Evolutionary conservation across 2,329 filamentous ascomycete genomes (phyloP), one percentile per base, ranked within the genome.

Genomic region (Aschersonia sp.): DNA sequence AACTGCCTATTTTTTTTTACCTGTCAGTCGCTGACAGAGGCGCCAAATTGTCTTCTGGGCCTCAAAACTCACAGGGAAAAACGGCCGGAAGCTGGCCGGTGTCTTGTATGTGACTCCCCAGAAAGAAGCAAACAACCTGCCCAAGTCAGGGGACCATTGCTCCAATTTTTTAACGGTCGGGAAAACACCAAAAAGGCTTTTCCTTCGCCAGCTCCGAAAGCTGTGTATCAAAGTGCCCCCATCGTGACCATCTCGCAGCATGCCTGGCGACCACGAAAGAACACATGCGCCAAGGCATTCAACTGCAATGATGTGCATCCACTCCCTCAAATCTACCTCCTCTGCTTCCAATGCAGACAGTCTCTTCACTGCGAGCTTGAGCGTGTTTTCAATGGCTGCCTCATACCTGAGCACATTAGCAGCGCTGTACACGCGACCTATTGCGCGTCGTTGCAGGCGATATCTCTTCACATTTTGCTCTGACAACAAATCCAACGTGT

Each of bases 301-400:
- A 31, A 77, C 71, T 1, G 65, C 67, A 20, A 74, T 61, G 48
- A 77, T 75, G 57, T 77, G 73, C 72, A 76, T 76, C 73, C 73
- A 77, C 47, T 74, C 68, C 46, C 70, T 71, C 20, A 77, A 54
- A 48, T 75, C 70, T 4, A 76, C 54, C 31, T 67, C 61, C 1
- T 56, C 53, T 0, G 69, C 70, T 0, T 63, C 44, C 1, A 73
- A 54, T 0, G 50, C 48, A 4, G 55, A 58, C 0, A 77, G 52
- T 30, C 62, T 65, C 3, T 59, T 49, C 1, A 72, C 51, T 1
- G 59, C 63, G 0, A 55, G 54, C 3, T 56, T 49, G 5, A 75
- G 52, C 1, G 72, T 70, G 0, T 51, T 51, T 31, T 74, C 67
- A 5, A 75, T 58, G 0, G 62, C 63, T 0, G 51, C 44, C 47